Conservation (phyloP, 352 stramenopile genomes). For the Phytophthora boehmeriae region DNA sequence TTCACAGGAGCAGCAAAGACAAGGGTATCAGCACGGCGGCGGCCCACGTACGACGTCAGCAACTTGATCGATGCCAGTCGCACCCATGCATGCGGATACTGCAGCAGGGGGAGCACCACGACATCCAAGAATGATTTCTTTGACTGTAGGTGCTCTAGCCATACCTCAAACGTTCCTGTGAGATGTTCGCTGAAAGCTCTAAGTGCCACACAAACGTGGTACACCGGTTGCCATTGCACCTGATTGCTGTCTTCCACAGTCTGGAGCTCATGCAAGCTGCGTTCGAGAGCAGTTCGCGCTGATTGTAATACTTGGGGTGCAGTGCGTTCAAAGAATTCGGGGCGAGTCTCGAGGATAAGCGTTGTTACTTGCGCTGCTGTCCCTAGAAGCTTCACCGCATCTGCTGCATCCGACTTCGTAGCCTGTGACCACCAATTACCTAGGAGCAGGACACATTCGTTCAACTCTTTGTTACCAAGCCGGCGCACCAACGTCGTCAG, state of each 20-base stretch:
- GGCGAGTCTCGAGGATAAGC: constrained; percentile 73
- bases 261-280: constrained; percentile 44
- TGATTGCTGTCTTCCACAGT: constrained; percentile 45
- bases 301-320: constrained; percentile 48
- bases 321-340: constrained; percentile 79
- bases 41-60: constrained; percentile 70
- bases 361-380: constrained; percentile 78
- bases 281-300: constrained; percentile 42
- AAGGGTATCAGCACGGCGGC: constrained; percentile 57
- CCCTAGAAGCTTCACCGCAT: constrained; percentile 60
- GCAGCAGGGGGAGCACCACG: constrained; percentile 59
- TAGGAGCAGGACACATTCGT: constrained; percentile 89
- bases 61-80: constrained; percentile 62
- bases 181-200: constrained; percentile 73
- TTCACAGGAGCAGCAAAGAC: constrained; percentile 34
- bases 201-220: constrained; percentile 68
- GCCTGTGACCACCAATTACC: constrained; percentile 84
- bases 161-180: constrained; percentile 62
- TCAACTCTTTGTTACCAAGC: constrained; percentile 90
- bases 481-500: constrained; percentile 90
- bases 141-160: constrained; percentile 41
- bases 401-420: constrained; percentile 38
- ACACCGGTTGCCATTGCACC: constrained; percentile 69
- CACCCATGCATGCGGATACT: constrained; percentile 83
- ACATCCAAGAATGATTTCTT: constrained; percentile 48